These are phyloP conservation scores for Suillus subalutaceus DNA, from an alignment of 768 basidiomycete species.

Conservation along the genomic window DNA sequence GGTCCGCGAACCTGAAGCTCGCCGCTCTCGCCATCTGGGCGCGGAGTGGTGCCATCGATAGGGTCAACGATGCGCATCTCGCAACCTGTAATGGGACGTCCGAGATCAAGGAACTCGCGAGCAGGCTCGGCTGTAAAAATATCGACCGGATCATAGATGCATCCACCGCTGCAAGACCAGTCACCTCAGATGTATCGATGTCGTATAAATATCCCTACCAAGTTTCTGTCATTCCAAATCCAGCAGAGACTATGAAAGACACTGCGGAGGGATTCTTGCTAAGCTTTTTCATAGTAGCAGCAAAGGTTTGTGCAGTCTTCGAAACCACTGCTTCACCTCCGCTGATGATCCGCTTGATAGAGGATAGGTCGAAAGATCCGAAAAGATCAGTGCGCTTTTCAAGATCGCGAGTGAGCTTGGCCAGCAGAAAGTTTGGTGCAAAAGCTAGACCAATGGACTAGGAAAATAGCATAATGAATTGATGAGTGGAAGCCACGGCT, in stretches of 20 bases:
- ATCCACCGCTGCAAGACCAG: conserved; percentile 33
- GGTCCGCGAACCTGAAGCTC: conserved; percentile 45
- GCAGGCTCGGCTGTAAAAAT: conserved; percentile 18
- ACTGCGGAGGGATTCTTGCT: conserved; percentile 20
- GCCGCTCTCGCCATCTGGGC: conserved; percentile 35
- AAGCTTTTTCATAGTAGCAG: conserved; percentile 33
- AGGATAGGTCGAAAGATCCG: conserved; percentile 36
- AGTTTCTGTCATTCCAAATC: conserved; percentile 49
- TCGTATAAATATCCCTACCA: conserved; percentile 24
- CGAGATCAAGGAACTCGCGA: conserved; percentile 43
- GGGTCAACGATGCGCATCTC: conserved; percentile 40
- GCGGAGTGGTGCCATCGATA: conserved; percentile 28
- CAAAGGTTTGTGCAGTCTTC: conserved; percentile 40
- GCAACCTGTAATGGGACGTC: conserved; percentile 32
- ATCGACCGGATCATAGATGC: conserved; percentile 39
- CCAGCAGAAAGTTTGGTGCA: conserved; percentile 47
- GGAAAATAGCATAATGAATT: conserved; percentile 2
- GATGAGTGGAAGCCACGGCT: conserved; percentile 19
- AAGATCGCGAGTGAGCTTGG: conserved; percentile 39
- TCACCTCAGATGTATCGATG: neutral
- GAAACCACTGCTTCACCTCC: conserved; percentile 47
- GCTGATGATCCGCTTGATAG: conserved; percentile 39
- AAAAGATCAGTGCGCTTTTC: conserved; percentile 26
- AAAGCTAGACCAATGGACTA: conserved; percentile 37
- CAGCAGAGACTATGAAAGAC: conserved; percentile 26